These are phyloP conservation scores for Didymella sp. DNA, from an alignment of 2,329 filamentous ascomycete species.

Conservation along the genomic window DNA sequence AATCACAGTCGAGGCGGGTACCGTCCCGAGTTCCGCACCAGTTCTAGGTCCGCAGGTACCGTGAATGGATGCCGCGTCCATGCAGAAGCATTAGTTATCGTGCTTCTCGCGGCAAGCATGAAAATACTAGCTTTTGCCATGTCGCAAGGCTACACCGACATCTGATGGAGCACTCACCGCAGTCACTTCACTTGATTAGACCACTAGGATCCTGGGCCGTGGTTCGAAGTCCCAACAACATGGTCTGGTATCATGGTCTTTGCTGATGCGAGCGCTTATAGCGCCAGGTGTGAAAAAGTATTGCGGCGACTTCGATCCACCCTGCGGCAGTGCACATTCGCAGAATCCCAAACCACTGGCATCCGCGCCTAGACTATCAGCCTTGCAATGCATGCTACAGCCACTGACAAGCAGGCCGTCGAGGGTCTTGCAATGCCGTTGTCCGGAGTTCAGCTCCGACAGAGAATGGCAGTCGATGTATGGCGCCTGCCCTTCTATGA, in stretches of 20 bases:
- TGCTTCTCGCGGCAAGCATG: slow-evolving; percentile 45
- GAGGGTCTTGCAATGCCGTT: slow-evolving; percentile 12
- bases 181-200: slow-evolving; percentile 11
- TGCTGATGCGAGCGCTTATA: slow-evolving; percentile 36
- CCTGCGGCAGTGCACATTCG: slow-evolving; percentile 6
- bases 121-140: slow-evolving; percentile 19
- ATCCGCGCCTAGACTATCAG: background rate
- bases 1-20: slow-evolving; percentile 31
- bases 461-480: slow-evolving; percentile 5
- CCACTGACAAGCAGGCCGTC: slow-evolving; percentile 13
- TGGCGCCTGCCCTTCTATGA: slow-evolving; percentile 16
- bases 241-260: slow-evolving; percentile 38
- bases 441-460: slow-evolving; percentile 19
- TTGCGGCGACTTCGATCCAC: slow-evolving; percentile 14
- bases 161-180: slow-evolving; percentile 7
- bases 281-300: slow-evolving; percentile 26
- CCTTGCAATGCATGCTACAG: slow-evolving; percentile 23
- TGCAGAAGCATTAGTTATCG: slow-evolving; percentile 30
- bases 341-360: background rate
- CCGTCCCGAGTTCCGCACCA: slow-evolving; percentile 18
- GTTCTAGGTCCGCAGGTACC: slow-evolving; percentile 18
- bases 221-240: slow-evolving; percentile 39
- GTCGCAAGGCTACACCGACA: slow-evolving; percentile 9
- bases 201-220: slow-evolving; percentile 31
- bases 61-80: slow-evolving; percentile 15